Evolutionary conservation across 1,284 basidiomycete genomes (phyloP), one percentile per base, ranked within the genome.

Genomic region (Cutaneotrichosporon sp.): DNA sequence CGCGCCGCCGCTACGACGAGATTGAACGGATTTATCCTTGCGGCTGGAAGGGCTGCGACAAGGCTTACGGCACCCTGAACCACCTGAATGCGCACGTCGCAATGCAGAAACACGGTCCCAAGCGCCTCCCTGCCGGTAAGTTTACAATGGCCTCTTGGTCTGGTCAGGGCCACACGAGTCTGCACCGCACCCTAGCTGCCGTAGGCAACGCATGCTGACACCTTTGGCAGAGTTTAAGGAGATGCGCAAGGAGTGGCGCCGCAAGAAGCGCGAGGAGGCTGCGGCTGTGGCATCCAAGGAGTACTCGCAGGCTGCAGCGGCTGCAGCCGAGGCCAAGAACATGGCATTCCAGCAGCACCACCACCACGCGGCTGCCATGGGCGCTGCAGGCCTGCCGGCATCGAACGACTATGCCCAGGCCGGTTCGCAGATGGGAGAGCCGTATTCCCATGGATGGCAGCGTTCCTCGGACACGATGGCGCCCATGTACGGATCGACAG

Each of bases 181-280:
- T 10, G 10, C 26, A 5, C 26, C 26, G 26, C 26, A 7, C 10
- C 26, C 26, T 30, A 30, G 26, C 10, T 10, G 26, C 26, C 26
- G 26, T 30, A 7, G 26, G 10, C 26, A 30, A 30, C 26, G 26
- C 26, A 30, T 22, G 20, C 48, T 55, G 22, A 55, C 36, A 30
- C 7, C 33, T 30, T 55, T 49, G 63, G 17, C 71, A 94, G 93
- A 97, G 78, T 97, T 97, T 80, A 97, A 96, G 73, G 94, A 97
- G 67, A 85, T 96, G 70, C 84, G 93, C 59, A 96, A 93, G 73
- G 87, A 88, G 63, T 96, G 92, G 91, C 84, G 91, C 50, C 90
- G 89, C 76, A 83, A 85, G 65, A 97, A 93, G 79, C 90, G 92
- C 75, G 87, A 89, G 62, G 50, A 52, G 20, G 52, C 52, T 7